Evolutionary conservation across 2,329 filamentous ascomycete species (phyloP), one percentile per base, ranked within the genome.

Genomic region (Ceratocystis huliohia): DNA sequence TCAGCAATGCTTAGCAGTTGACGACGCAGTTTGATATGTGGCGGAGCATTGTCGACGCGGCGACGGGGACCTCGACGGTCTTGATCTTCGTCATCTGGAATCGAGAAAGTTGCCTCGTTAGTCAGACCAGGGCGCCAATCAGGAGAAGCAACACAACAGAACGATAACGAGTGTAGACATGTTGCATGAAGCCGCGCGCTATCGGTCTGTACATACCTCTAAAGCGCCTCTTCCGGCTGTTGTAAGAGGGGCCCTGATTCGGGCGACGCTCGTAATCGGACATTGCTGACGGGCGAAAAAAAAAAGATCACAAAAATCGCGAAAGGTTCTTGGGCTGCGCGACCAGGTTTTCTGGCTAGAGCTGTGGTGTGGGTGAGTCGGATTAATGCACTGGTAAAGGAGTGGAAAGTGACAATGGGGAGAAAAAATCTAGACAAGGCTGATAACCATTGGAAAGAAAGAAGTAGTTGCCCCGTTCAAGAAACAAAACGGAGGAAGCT

Each of bases 1-100:
- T 96, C 91, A 69, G 90, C 91, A 71, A 96, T 86, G 66, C 84
- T 82, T 64, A 95, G 80, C 62, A 96, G 81, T 75, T 93, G 88
- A 73, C 87, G 88, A 70, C 90, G 87, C 69, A 96, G 80, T 69
- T 86, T 86, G 63, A 87, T 84, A 41, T 84, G 82, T 15, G 87
- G 79, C 5, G 89, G 88, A 69, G 79, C 77, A 15, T 88, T 85
- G 73, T 93, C 87, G 71, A 86, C 86, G 73, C 89, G 84, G 71
- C 88, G 83, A 69, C 89, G 85, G 74, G 88, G 88, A 71, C 88
- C 84, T 72, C 86, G 83, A 73, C 93, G 88, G 72, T 85, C 83
- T 67, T 91, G 86, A 71, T 95, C 88, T 70, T 94, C 88, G 65
- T 70, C 61, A 66, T 76, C 76, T 78, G 69, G n/a, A 61, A 41